Conservation (phyloP, 768 basidiomycete genomes). For the Rhizopogon roseolus region DNA sequence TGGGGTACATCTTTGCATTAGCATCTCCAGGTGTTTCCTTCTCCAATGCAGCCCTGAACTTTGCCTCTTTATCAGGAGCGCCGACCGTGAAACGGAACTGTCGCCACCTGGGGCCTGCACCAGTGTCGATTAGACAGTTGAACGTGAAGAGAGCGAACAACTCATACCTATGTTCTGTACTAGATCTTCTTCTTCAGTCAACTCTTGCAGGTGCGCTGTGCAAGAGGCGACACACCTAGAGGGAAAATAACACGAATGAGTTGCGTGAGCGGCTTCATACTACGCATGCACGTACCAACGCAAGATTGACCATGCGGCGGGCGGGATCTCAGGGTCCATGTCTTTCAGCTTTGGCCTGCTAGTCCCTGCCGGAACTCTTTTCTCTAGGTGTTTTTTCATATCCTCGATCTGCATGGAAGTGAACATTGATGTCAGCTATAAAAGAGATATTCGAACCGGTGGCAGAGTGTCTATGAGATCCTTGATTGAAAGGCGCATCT, state of each 20-base stretch:
- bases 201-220: slow-evolving; percentile 65
- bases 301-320: slow-evolving; percentile 62
- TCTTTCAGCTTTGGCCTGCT: slow-evolving; percentile 51
- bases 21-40: slow-evolving; percentile 30
- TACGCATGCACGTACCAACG: slow-evolving; percentile 41
- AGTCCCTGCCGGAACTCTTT: slow-evolving; percentile 45
- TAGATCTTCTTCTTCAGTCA: slow-evolving; percentile 47
- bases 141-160: not conserved
- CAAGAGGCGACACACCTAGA: slow-evolving; percentile 66
- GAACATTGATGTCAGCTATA: not conserved
- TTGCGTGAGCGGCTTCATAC: not conserved
- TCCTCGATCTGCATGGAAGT: slow-evolving; percentile 36
- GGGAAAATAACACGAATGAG: not conserved
- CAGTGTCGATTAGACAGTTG: not conserved
- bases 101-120: slow-evolving; percentile 41
- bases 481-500: slow-evolving; percentile 46
- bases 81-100: slow-evolving; percentile 73
- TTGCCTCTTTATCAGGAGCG: slow-evolving; percentile 67
- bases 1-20: slow-evolving; percentile 36
- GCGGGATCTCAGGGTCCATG: slow-evolving; percentile 40
- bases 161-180: slow-evolving; percentile 48
- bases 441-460: slow-evolving; percentile 29
- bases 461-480: slow-evolving; percentile 44
- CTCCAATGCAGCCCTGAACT: slow-evolving; percentile 44
- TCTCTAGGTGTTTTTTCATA: slow-evolving; percentile 54